Percentiles rank a stretch among this genome's conserved stretches.
These are phyloP conservation scores for Salix udensis DNA, from an alignment of 345 rosid genomes.

Conservation along the genomic window DNA sequence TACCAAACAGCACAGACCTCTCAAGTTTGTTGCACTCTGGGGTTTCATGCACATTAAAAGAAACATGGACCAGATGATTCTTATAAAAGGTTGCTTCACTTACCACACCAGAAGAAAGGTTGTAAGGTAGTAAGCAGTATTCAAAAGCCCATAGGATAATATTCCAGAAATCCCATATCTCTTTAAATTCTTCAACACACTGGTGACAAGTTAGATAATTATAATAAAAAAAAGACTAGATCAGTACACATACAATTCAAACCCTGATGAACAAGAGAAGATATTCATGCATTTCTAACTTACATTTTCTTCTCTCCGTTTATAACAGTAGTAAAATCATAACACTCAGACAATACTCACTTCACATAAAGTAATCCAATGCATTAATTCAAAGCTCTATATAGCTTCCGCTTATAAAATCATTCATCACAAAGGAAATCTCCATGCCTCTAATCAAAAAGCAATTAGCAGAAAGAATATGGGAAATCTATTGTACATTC, in stretches of 20 bases:
- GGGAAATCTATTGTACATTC: neutral
- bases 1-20: neutral
- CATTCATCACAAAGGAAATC: too few species aligned
- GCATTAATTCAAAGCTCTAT: too few species aligned
- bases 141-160: slow-evolving; percentile 74
- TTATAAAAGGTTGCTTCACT: slow-evolving; percentile 26
- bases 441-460: too few species aligned
- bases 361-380: too few species aligned
- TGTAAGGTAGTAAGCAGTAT: slow-evolving; percentile 68
- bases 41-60: neutral
- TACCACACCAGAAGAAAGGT: slow-evolving; percentile 82
- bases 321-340: neutral
- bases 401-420: too few species aligned
- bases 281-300: too few species aligned
- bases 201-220: slow-evolving; percentile 29
- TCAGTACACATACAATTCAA: neutral
- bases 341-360: neutral
- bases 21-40: neutral
- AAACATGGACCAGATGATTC: neutral
- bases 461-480: too few species aligned
- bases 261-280: neutral
- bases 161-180: slow-evolving; percentile 84
- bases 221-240: neutral
- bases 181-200: slow-evolving; percentile 60
- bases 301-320: too few species aligned